Conservation (phyloP, 345 rosid species). For the Clarkia xantiana region DNA sequence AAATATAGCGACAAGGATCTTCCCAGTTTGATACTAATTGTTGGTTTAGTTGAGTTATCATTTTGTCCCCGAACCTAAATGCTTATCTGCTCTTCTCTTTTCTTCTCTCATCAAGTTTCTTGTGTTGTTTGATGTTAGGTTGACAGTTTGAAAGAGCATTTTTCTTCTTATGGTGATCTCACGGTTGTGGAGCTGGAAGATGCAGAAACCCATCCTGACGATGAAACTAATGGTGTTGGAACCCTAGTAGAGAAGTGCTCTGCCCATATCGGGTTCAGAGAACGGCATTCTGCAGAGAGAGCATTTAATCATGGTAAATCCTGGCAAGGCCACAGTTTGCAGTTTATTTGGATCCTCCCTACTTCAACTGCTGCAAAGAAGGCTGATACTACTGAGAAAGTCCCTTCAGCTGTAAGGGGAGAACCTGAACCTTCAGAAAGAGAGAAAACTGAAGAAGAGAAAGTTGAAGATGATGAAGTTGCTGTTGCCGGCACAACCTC, state of each 20-base stretch:
- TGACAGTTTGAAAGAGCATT: slow-evolving; percentile 53
- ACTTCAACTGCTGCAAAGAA: slow-evolving; percentile 16
- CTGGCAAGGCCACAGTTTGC: slow-evolving; percentile 68
- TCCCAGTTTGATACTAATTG: too few relatives aligned
- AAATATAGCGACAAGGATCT: too few relatives aligned
- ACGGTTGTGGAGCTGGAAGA: slow-evolving; percentile 58
- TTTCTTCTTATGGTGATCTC: slow-evolving; percentile 62
- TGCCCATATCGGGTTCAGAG: slow-evolving; percentile 39
- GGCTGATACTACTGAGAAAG: slow-evolving; percentile 3
- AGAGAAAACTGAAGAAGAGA: slow-evolving; percentile 8
- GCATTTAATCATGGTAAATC: slow-evolving; percentile 67
- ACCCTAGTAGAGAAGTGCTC: slow-evolving; percentile 21
- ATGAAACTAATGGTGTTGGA: slow-evolving; percentile 20
- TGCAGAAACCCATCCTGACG: slow-evolving; percentile 14
- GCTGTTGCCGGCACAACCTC: slow-evolving; percentile 15
- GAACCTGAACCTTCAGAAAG: slow-evolving; percentile 22
- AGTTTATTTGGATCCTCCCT: slow-evolving; percentile 42
- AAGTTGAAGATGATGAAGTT: slow-evolving; percentile 19
- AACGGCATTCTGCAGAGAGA: slow-evolving; percentile 62
- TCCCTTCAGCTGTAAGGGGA: neutral
- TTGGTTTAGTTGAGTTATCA: too few relatives aligned
- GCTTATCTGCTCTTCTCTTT: neutral
- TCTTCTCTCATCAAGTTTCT: neutral
- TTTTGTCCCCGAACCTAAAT: neutral
- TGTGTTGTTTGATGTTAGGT: slow-evolving; percentile 23